Base-by-base conservation (phyloP, 192 early-diverging fungal genomes). In the Umbelopsis ramanniana region DNA sequence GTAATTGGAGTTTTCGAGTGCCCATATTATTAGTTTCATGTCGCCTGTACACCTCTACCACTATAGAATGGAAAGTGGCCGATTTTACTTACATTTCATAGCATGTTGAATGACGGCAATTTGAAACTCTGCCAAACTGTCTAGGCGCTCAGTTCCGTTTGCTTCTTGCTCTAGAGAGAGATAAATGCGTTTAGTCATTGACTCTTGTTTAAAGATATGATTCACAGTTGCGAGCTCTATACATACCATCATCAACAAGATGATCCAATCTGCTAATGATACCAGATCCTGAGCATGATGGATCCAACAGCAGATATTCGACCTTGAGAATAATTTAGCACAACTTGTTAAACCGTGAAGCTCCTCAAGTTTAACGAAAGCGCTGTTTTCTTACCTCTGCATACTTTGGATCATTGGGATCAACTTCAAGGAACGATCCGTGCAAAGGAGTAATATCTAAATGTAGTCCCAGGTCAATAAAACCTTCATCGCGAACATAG, bases 251-350 rank as follows among this genome's bases (percentile, higher is more conserved):
- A 77, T 97, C 92, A 0, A 97, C 84, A 7, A 97, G 81, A 63
- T 91, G 85, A 72, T 99, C 97, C 76, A 96, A 76, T 46, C 97
- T 85, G 57, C 90, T 90, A 66, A 96, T 89, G 38, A 99, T 98
- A 0, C 97, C 97, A 12, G 94, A 96, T 8, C 97, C 97, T 12
- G 94, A 96, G 76, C 97, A 99, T 12, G 93, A 94, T 15, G 97
- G 97, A 84, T 99, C 97, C 46, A 99, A 77, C 38, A 99, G 81
- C 50, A 96, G 92, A 81, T 94, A 94, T 69, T 93, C 90, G 22
- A 96, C 95, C 60, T 78, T n/a, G 11, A n/a, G 23, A 38, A 14
- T 7, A 3, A 45, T 43, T 23, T 21, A 43, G 67, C 7, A 68
- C 23, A 2, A 23, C 12, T 5, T 15, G 14, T 26, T 6, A 14